phyloP scores from a whole-genome alignment of 192 early-diverging fungal species.

The Phlyctochytrium planicorne region DNA sequence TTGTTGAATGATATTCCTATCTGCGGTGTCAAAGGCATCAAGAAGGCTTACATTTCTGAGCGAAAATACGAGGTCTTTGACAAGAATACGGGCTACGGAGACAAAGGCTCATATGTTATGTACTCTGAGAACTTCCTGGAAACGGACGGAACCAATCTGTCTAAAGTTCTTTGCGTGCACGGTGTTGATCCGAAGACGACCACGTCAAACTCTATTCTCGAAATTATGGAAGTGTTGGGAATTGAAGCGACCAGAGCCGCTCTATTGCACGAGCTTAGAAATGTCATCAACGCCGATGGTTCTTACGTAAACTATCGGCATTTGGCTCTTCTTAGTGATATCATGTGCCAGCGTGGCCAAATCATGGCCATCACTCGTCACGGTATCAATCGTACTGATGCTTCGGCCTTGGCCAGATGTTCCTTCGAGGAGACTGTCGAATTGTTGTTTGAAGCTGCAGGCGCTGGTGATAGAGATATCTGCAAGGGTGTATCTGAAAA shows the following conservation, averaged over 20 bases:
- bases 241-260: constrained; percentile 96
- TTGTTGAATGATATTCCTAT: constrained; percentile 86
- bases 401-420: constrained; percentile 89
- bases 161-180: constrained; percentile 79
- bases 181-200: constrained; percentile 80
- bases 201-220: constrained; percentile 89
- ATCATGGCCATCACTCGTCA: constrained; percentile 98
- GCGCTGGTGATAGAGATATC: constrained; percentile 87
- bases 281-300: constrained; percentile 92
- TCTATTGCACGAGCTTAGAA: constrained; percentile 83
- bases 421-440: constrained; percentile 99
- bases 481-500: constrained; percentile 97
- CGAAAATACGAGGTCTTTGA: constrained; percentile 21
- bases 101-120: constrained; percentile 48
- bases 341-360: constrained; percentile 91
- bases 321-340: constrained; percentile 90
- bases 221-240: constrained; percentile 90
- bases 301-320: constrained; percentile 99
- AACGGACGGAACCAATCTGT: constrained; percentile 91
- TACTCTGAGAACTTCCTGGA: constrained; percentile 75
- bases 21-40: constrained; percentile 84
- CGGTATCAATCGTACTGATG: constrained; percentile 95
- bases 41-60: constrained; percentile 75
- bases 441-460: constrained; percentile 93
- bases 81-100: constrained; percentile 26